These are phyloP conservation scores for Pleurotus pulmonarius DNA, from an alignment of 768 basidiomycete species.

Conservation along the genomic window DNA sequence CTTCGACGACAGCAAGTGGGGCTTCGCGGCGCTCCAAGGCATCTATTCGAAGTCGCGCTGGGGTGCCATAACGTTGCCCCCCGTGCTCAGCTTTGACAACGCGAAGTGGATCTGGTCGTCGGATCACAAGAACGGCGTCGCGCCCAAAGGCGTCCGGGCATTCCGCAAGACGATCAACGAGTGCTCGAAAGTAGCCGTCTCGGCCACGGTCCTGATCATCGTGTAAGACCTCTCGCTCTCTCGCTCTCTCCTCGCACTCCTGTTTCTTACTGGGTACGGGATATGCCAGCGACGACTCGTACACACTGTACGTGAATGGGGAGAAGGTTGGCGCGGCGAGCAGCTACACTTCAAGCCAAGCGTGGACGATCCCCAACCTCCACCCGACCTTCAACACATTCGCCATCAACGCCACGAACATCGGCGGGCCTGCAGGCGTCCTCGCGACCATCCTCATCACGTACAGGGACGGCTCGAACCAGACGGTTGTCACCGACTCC, in stretches of 20 bases:
- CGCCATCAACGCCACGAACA: too few species aligned
- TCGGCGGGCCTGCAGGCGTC: constrained; percentile 16
- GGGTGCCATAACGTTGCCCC: constrained; percentile 7
- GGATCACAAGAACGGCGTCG: background rate
- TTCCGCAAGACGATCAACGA: background rate
- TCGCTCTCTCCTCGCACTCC: background rate
- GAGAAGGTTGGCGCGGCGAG: constrained; percentile 17
- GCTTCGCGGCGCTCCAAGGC: constrained; percentile 14
- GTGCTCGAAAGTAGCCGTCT: background rate
- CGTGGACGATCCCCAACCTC: constrained; percentile 24
- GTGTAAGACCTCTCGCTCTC: background rate
- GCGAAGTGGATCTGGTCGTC: constrained; percentile 5
- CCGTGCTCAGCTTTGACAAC: background rate
- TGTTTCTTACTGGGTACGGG: background rate
- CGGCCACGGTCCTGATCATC: background rate
- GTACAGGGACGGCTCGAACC: constrained; percentile 19
- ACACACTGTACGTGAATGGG: constrained; percentile 26
- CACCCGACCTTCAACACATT: constrained; percentile 21
- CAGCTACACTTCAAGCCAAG: constrained; percentile 16
- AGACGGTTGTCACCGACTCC: constrained; percentile 16
- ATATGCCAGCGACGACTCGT: constrained; percentile 20
- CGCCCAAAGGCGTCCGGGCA: background rate
- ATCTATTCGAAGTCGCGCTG: constrained; percentile 17
- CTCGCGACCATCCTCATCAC: constrained; percentile 17
- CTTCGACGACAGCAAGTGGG: constrained; percentile 20